Percentiles rank a stretch among this genome's conserved stretches.
Evolutionary conservation across 345 rosid genomes (phyloP).

Genomic region (Mercurialis annua): DNA sequence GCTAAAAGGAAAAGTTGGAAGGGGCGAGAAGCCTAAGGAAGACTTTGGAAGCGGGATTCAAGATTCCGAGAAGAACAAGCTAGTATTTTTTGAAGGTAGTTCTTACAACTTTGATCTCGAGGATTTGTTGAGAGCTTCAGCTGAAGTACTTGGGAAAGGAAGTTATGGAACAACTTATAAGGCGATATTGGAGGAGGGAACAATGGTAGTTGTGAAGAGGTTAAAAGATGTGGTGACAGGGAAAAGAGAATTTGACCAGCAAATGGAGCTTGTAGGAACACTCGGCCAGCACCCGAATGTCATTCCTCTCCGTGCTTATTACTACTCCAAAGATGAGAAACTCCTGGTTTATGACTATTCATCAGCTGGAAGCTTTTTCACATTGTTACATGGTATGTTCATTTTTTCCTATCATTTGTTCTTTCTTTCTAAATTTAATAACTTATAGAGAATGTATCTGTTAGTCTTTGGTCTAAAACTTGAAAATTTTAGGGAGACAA

Average conservation of each 20-base stretch:
- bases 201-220: constrained; percentile 81
- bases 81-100: constrained; percentile 87
- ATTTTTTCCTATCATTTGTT: neutral
- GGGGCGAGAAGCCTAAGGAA: constrained; percentile 60
- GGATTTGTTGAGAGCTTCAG: constrained; percentile 90
- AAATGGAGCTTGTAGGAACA: constrained; percentile 79
- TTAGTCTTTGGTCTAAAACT: neutral
- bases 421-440: neutral
- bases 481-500: no score
- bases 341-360: constrained; percentile 75
- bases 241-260: constrained; percentile 88
- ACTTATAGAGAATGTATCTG: neutral
- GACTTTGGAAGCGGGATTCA: constrained; percentile 94
- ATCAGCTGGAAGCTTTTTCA: constrained; percentile 61
- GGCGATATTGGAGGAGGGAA: constrained; percentile 89
- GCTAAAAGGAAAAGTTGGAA: constrained; percentile 47
- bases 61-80: constrained; percentile 92
- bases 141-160: constrained; percentile 96
- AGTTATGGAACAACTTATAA: constrained; percentile 90
- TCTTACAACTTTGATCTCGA: constrained; percentile 79
- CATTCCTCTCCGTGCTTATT: constrained; percentile 86
- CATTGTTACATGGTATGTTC: constrained; percentile 64
- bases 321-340: constrained; percentile 93
- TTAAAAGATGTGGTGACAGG: constrained; percentile 71
- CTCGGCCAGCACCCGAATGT: constrained; percentile 67